Evolutionary conservation across 257 asterid genomes (phyloP), one percentile per base, ranked within the genome.

Genomic region (Eucommia ulmoides): DNA sequence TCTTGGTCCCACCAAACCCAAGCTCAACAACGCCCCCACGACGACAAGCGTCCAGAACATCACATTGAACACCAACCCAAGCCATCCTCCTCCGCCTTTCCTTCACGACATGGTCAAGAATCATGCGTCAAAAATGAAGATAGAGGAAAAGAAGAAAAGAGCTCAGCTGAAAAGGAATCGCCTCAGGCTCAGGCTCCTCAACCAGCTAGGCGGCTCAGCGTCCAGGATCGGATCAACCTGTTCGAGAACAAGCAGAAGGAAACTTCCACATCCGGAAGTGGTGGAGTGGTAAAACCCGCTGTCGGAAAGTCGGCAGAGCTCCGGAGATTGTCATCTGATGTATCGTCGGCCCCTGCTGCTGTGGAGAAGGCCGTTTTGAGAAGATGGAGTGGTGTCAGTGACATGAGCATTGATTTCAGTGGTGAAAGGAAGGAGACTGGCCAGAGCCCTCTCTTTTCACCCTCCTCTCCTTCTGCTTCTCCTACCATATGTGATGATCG

Each of bases 361-460:
- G 75, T 65, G 20, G 94, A 80, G 62, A 83, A 78, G 77, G 77
- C 78, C 0, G 88, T 81, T 26, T 69, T 83, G 65, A 71, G 93
- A 62, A 81, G 94, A 65, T 83, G 94, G 97, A 88, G 95, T 77
- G 92, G 91, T 20, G 80, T 77, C 48, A 75, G 93, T 73, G 97
- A 88, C 69, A 79, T 83, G 97, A 88, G 93, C 78, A 75, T 88
- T 51, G 94, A 87, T 75, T 65, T 80, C 65, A 78, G 82, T 65
- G 71, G 69, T 59, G 94, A 83, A 52, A 82, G 69, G 82, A 80
- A 71, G 70, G 94, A 88, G 49, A 33, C 19, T 5, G n/a, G n/a
- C n/a, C 93, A 81, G 55, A 78, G 77, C 54, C 76, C 84, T 45
- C 67, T 58, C 19, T 69, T 75, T 65, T 69, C 83, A 48, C 76